phyloP scores from a whole-genome alignment of 345 rosid species.

The Linum trigynum region DNA sequence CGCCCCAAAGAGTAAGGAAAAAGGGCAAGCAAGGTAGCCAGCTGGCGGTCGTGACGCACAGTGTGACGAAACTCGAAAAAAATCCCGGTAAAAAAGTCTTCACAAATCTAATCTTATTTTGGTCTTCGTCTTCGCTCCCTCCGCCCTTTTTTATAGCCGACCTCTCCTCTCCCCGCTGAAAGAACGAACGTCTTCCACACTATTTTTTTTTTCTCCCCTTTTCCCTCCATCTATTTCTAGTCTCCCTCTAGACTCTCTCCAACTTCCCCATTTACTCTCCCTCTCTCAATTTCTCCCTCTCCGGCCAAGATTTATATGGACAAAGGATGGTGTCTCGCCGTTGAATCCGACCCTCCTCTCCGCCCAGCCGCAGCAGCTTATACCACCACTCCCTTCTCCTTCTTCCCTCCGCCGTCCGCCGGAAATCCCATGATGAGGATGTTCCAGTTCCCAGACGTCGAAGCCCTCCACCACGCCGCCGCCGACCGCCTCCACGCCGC shows the following conservation, averaged over 20 bases:
- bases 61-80: background rate
- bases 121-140: too few relatives aligned
- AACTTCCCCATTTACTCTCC: background rate
- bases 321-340: too few relatives aligned
- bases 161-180: background rate
- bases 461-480: background rate
- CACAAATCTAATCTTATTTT: too few relatives aligned
- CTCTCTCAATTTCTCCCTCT: background rate
- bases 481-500: background rate
- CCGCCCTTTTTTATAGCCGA: background rate
- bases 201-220: background rate
- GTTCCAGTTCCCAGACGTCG: background rate
- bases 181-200: background rate
- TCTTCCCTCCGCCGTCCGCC: too few relatives aligned
- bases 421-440: background rate
- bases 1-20: background rate
- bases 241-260: too few relatives aligned
- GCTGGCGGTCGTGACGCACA: background rate
- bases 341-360: too few relatives aligned
- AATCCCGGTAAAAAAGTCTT: too few relatives aligned
- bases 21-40: background rate
- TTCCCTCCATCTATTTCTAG: too few relatives aligned
- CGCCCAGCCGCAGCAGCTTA: too few relatives aligned
- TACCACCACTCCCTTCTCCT: too few relatives aligned
- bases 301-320: too few relatives aligned